Evolutionary conservation across 2,329 filamentous ascomycete genomes (phyloP).

Genomic region (Verticillium tricorpus): DNA sequence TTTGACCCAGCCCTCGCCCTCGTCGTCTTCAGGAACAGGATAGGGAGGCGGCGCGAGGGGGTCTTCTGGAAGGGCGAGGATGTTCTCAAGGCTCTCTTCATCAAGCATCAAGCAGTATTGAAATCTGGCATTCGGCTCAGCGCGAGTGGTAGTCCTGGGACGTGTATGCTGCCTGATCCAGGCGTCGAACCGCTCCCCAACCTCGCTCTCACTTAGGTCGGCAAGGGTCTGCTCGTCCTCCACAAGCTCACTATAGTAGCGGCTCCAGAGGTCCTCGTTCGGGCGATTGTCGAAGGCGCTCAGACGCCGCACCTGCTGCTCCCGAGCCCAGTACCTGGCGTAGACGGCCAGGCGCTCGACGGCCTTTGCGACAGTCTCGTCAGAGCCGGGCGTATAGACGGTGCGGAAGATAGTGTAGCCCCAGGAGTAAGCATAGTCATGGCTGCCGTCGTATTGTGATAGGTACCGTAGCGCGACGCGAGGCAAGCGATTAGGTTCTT

Average conservation of each 20-base stretch:
- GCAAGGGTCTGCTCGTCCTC: slow-evolving; percentile 12
- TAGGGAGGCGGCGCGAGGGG: not conserved
- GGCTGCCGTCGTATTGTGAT: slow-evolving; percentile 13
- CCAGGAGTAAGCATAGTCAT: slow-evolving; percentile 18
- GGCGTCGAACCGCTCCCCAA: slow-evolving; percentile 13
- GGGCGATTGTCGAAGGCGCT: slow-evolving; percentile 7
- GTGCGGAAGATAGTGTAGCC: slow-evolving; percentile 18
- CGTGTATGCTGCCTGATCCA: slow-evolving; percentile 9
- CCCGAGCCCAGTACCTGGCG: slow-evolving; percentile 7
- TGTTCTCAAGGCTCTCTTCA: slow-evolving; percentile 16
- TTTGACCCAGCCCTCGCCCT: slow-evolving; percentile 10
- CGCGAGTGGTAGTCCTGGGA: slow-evolving; percentile 1
- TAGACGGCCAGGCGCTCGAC: slow-evolving; percentile 13
- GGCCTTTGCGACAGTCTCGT: slow-evolving; percentile 11
- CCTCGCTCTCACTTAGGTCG: slow-evolving; percentile 9
- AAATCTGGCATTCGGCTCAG: slow-evolving; percentile 11
- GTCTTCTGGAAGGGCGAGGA: slow-evolving; percentile 16
- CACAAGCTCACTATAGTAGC: slow-evolving; percentile 15
- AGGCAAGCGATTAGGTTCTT: slow-evolving; percentile 8
- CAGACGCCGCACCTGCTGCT: slow-evolving; percentile 8
- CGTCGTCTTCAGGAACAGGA: slow-evolving; percentile 1
- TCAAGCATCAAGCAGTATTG: slow-evolving; percentile 16
- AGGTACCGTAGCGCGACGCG: slow-evolving; percentile 9
- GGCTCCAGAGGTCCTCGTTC: slow-evolving; percentile 13
- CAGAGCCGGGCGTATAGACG: slow-evolving; percentile 13